These are phyloP conservation scores for Epichloe sp. DNA, from an alignment of 2,329 filamentous ascomycete species.

Conservation along the genomic window DNA sequence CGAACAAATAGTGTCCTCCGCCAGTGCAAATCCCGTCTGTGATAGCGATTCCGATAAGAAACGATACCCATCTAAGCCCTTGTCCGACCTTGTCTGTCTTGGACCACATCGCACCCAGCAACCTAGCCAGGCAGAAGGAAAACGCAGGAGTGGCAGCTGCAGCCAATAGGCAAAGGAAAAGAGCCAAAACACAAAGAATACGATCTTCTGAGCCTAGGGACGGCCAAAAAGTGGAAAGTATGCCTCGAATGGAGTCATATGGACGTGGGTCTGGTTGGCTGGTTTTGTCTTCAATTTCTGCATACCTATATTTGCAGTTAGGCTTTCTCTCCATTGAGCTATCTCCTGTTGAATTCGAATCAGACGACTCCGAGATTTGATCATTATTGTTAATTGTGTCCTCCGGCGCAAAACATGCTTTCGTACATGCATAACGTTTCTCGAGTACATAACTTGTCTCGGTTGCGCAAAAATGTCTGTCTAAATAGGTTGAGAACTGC, in stretches of 20 bases:
- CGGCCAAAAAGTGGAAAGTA: constrained; percentile 52
- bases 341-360: background rate
- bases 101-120: constrained; percentile 58
- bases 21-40: constrained; percentile 54
- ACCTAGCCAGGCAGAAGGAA: constrained; percentile 58
- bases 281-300: background rate
- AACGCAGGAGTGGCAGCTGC: constrained; percentile 61
- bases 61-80: constrained; percentile 54
- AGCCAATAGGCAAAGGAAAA: constrained; percentile 49
- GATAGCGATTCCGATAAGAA: constrained; percentile 54
- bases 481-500: constrained; percentile 4
- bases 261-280: background rate
- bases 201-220: constrained; percentile 39
- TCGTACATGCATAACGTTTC: background rate
- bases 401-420: background rate
- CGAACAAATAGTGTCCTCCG: constrained; percentile 56
- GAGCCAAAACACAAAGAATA: constrained; percentile 42
- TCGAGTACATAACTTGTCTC: background rate
- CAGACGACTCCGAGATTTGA: background rate
- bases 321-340: background rate
- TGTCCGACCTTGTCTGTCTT: constrained; percentile 30
- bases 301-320: background rate
- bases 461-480: background rate
- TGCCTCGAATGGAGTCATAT: constrained; percentile 6
- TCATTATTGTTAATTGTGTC: background rate